A percentile compares a stretch with the other conserved stretches of the same genome.
Evolutionary conservation across 495 filamentous ascomycete genomes (phyloP).

Genomic region (Podospora comata): DNA sequence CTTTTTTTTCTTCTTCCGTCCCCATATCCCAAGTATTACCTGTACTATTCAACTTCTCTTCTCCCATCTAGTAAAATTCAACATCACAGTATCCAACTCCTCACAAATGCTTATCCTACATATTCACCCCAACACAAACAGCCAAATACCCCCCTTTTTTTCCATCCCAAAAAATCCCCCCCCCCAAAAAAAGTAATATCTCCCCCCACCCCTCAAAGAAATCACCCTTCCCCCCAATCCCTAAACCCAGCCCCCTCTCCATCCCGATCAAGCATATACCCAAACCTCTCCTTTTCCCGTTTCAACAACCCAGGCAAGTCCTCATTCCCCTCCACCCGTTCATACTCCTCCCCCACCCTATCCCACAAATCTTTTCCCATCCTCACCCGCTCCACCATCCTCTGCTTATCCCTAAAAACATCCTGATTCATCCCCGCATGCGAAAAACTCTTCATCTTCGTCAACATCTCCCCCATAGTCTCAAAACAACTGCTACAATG

Average conservation of each 20-base stretch:
- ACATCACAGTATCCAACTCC: no score
- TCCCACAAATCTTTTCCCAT: constrained; percentile 52
- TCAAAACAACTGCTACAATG: constrained; percentile 55
- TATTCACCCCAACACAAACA: no score
- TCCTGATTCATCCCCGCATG: constrained; percentile 46
- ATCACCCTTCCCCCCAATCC: constrained; percentile 24
- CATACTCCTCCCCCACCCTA: constrained; percentile 43
- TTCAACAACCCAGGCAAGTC: constrained; percentile 44
- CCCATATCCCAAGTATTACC: no score
- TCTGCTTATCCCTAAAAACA: constrained; percentile 37
- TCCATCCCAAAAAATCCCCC: no score
- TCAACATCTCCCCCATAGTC: constrained; percentile 48
- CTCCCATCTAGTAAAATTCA: no score
- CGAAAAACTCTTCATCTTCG: constrained; percentile 53
- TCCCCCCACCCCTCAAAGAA: no score
- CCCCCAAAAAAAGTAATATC: no score
- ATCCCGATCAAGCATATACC: constrained; percentile 40
- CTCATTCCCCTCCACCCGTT: constrained; percentile 41
- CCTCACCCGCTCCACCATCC: constrained; percentile 47
- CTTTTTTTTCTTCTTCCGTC: no score
- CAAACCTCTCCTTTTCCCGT: constrained; percentile 34
- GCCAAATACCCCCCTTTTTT: no score
- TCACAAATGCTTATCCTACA: no score
- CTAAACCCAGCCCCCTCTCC: constrained; percentile 39
- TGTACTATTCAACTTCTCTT: no score